Evolutionary conservation across 2,329 filamentous ascomycete species (phyloP), one percentile per base, ranked within the genome.

Genomic region (Colletotrichum horii): DNA sequence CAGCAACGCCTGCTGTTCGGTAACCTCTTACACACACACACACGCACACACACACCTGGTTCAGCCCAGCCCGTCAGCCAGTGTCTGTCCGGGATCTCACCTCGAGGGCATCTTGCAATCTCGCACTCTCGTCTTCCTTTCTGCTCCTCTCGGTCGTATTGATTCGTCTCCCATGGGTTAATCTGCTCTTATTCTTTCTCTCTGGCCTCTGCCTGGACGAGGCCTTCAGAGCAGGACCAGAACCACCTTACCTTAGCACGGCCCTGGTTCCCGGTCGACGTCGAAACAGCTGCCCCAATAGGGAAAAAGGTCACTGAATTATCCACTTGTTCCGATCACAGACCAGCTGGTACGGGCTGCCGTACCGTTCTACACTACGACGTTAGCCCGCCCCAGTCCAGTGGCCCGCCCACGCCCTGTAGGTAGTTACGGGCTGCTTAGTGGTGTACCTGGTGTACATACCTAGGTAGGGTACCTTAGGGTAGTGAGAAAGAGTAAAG

Each of bases 231-330:
- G 48, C 67, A 34, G 6, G 24, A 32, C 24, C 26, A n/a, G 16
- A 19, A 43, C 11, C 16, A 4, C 36, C 19, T 8, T 43, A 19
- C 36, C 38, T 48, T 12, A 22, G 14, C n/a, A n/a, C 43, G 60
- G 22, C 58, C 61, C 60, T 28, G 28, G 52, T 55, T 26, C 55
- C 56, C 58, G 22, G 70, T 62, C 22, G 28, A 68, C 19, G 56
- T 75, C 64, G 70, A 73, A 75, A 67, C 69, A 26, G 69, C 62
- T 68, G 36, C 55, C 64, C 30, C 32, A 66, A 66, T 30, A 60
- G 67, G 71, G 71, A 71, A 74, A 36, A 66, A 74, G 24, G 48
- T 65, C 58, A 74, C 32, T 36, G 60, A 70, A 36, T 65, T 60
- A 70, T 64, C 71, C 58, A 70, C 66, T 28, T 34, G 36, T 19